Evolutionary conservation across 2,329 filamentous ascomycete species (phyloP), one percentile per base, ranked within the genome.

Genomic region (Trichoderma brevicompactum): DNA sequence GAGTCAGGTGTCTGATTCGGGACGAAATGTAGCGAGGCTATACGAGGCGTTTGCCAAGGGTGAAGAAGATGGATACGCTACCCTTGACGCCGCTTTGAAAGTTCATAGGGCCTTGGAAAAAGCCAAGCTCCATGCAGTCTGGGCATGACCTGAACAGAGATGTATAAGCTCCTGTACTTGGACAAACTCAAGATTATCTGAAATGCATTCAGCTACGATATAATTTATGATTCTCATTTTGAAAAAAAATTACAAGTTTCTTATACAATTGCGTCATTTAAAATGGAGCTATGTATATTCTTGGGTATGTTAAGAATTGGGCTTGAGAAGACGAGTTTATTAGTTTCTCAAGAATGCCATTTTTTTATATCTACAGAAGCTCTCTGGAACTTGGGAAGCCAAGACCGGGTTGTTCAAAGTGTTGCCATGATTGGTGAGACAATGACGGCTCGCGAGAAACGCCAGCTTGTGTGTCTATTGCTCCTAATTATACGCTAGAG

Each of bases 61-160:
- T 15, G 40, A 58, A 19, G 54, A 58, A 7, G 54, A 58, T 46
- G 54, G 54, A 58, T 58, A 58, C n/a, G 54, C 54, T 10, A 58
- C 41, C 4, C 54, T 58, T 58, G 54, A 58, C 4, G n/a, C 13
- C 28, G 54, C 54, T 19, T 46, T 58, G n/a, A 58, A 58, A 34
- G 41, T 58, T 58, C 41, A 58, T 34, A 58, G 12, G 23, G 41
- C n/a, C 41, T 58, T 58, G 54, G 54, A 58, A 19, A 44, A 58
- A 32, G 54, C 54, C 28, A 58, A 58, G 28, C 6, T 44, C 8
- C 28, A 19, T 46, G 40, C 54, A 58, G 41, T 46, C 28, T 58
- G 54, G 54, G 54, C 41, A 17, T 58, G 7, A 58, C 1, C 19
- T 58, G 6, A 2, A 41, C 3, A 34, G 23, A 56, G 19, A 44